Conservation (phyloP, 2,329 filamentous ascomycete genomes). For the Arthrinium puccinioides region DNA sequence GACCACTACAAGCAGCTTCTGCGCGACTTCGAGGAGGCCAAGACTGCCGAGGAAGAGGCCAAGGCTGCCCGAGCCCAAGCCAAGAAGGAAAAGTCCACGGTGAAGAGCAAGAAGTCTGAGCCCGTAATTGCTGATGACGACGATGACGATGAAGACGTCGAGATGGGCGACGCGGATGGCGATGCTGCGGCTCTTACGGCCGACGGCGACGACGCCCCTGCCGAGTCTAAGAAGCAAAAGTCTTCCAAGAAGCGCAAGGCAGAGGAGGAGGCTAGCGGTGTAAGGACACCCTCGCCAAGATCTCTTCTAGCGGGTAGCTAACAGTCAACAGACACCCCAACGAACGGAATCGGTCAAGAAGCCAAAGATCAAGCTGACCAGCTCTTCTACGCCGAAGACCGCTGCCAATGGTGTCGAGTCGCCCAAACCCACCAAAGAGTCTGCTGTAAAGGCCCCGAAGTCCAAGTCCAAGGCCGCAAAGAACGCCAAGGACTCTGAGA, state of each 20-base stretch:
- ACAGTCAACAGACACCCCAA: constrained; percentile 41
- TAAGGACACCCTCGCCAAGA: constrained; percentile 28
- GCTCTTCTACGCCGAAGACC: constrained; percentile 61
- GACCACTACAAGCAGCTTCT: constrained; percentile 80
- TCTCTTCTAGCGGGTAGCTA: not conserved
- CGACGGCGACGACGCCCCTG: constrained; percentile 40
- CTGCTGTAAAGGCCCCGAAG: constrained; percentile 47
- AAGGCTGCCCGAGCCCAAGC: constrained; percentile 16
- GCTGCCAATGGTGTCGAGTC: constrained; percentile 51
- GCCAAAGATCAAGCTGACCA: constrained; percentile 58
- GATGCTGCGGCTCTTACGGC: constrained; percentile 35
- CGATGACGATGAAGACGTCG: constrained; percentile 48
- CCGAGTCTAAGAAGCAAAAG: constrained; percentile 33
- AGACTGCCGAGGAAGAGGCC: constrained; percentile 47
- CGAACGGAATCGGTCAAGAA: constrained; percentile 59
- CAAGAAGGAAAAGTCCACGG: constrained; percentile 25
- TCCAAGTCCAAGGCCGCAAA: constrained; percentile 48
- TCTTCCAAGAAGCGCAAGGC: constrained; percentile 79
- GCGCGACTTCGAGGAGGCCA: constrained; percentile 59
- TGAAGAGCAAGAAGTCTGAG: constrained; percentile 39
- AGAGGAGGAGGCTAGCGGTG: constrained; percentile 67
- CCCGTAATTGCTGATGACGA: constrained; percentile 42
- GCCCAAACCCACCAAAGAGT: constrained; percentile 23
- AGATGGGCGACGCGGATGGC: constrained; percentile 41
- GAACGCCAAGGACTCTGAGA: constrained; percentile 27